Base-by-base conservation (phyloP, 306 rosid genomes). In the Heteromeles arbutifolia region DNA sequence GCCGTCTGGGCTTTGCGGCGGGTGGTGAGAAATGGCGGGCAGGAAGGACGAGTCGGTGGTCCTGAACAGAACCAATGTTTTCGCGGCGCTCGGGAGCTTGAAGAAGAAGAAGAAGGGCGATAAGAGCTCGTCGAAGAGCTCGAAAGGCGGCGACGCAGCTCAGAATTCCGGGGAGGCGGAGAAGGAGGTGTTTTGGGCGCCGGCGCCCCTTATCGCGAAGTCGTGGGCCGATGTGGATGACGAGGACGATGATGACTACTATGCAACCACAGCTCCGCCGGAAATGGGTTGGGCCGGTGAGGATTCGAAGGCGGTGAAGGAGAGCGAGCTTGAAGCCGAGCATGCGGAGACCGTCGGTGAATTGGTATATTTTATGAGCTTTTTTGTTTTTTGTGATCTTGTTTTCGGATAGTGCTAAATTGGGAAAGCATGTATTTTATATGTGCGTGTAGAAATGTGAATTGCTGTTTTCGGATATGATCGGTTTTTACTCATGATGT, bases 211-310 rank as follows among this genome's bases (percentile, higher is more conserved):
- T 29, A 84, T 79, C 1, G 79, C 62, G 3, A 84, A 84, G 77
- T 87, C 91, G 0, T 90, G 96, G 96, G 96, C 93, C 3, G 96
- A 90, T 77, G 93, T 88, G 0, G 96, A 90, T 1, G 96, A 90
- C 14, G 96, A 90, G 6, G 93, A 89, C 1, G 94, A 89, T 0
- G 96, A 90, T 48, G 96, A 90, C 37, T 90, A 88, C 52, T 90
- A 80, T 39, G 90, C 88, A 59, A 87, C 89, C 80, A 69, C 91
- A 2, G 91, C 87, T 18, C 96, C 91, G 54, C 96, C 83, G 43
- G 74, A 85, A 13, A 44, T 86, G 58, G 85, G 70, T 53, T 90
- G 92, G 92, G 76, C 77, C 4, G 82, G 81, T 3, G 26, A 81
- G n/a, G 77, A 76, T n/a, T 74, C 86, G 7, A 59, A 74, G 61